Base-by-base conservation (phyloP, 1,284 basidiomycete genomes). In the Singerocomus inundabilis region DNA sequence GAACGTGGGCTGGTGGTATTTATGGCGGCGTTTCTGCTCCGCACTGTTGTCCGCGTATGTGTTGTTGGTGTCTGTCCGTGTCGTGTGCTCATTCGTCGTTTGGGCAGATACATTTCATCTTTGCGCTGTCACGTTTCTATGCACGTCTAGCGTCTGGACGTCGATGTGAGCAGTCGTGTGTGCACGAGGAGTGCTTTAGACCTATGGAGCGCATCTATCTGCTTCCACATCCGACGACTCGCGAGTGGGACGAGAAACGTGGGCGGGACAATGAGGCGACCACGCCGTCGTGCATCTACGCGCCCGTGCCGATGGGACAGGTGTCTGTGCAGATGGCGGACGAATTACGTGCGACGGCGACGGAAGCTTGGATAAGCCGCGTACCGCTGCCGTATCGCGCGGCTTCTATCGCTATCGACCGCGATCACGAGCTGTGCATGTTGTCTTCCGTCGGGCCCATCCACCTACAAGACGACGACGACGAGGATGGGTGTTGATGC, bases 71-170 rank as follows among this genome's bases (percentile, higher is more conserved):
- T n/a, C n/a, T n/a, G n/a, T n/a, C n/a, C n/a, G n/a, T n/a, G n/a
- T n/a, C n/a, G n/a, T n/a, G n/a, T n/a, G n/a, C n/a, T n/a, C n/a
- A n/a, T n/a, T n/a, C n/a, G n/a, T n/a, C n/a, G n/a, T n/a, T n/a
- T n/a, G n/a, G n/a, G n/a, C 56, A 88, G 86, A 72, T 88, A 48
- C 85, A 88, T 67, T 85, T 86, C 65, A 76, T 88, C 33, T 72
- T 89, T 45, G 78, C 84, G 1, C 75, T 89, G 10, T 80, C 84
- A 12, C 82, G 77, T 47, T 81, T 81, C 58, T 83, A 88, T 62
- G 70, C 75, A 24, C 73, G 79, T 46, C 70, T 88, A 34, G 67
- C 70, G 32, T 75, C 67, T 51, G 60, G 64, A 59, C 48, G 63
- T 63, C 46, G 54, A 60, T 59, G 28, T 18, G 45, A 51, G 4